Conservation (phyloP, 2,329 filamentous ascomycete species). For the Colletotrichum agaves region DNA sequence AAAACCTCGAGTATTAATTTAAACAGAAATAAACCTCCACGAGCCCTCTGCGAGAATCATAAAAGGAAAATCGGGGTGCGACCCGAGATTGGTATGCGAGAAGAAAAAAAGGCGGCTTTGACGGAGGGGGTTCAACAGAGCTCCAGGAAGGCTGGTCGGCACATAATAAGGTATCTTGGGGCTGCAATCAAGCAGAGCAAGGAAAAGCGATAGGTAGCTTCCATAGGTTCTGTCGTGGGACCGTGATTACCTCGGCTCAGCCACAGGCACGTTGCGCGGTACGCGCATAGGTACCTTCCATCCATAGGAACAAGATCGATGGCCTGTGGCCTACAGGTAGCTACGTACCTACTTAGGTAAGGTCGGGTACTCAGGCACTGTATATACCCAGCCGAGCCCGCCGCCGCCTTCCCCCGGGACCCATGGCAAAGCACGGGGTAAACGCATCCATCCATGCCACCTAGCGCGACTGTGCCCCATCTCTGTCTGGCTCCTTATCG, state of each 20-base stretch:
- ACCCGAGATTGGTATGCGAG: constrained; percentile 23
- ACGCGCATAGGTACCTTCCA: too few relatives aligned
- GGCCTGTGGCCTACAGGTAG: neutral
- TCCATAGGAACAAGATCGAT: neutral
- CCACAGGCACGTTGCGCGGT: constrained; percentile 17
- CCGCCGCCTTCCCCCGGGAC: constrained; percentile 3
- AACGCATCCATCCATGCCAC: constrained; percentile 14
- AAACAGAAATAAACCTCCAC: constrained; percentile 5
- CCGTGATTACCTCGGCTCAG: constrained; percentile 38
- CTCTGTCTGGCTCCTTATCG: constrained; percentile 21
- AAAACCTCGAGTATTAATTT: neutral
- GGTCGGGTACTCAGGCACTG: too few relatives aligned
- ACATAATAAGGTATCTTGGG: constrained; percentile 19
- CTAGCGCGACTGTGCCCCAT: neutral
- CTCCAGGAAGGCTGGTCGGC: constrained; percentile 33
- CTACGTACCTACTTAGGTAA: too few relatives aligned
- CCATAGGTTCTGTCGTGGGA: constrained; percentile 21
- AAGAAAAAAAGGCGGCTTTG: neutral
- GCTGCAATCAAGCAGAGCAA: constrained; percentile 9
- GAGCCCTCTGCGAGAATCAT: constrained; percentile 3
- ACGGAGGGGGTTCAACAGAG: neutral
- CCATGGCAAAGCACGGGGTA: constrained; percentile 25
- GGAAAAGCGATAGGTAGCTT: neutral
- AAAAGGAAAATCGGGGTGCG: neutral
- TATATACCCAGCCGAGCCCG: neutral